A percentile compares a stretch with the other conserved stretches of the same genome.
Evolutionary conservation across 139 green algal species (phyloP).

Genomic region (Coccomyxa sp.): DNA sequence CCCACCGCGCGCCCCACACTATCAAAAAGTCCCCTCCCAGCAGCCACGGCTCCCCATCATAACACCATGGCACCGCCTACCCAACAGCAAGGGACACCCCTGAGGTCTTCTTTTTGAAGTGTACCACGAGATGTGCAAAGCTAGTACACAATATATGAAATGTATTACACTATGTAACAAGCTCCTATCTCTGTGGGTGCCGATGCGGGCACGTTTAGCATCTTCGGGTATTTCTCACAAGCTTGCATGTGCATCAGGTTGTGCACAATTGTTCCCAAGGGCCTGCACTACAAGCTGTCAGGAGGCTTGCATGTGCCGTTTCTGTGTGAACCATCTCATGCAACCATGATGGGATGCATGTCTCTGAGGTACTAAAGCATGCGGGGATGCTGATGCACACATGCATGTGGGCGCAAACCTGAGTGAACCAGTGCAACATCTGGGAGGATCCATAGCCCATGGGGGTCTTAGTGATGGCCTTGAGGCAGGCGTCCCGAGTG

Average conservation of each 20-base stretch:
- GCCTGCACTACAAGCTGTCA: background rate
- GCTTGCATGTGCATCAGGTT: too few relatives aligned
- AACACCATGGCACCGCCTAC: conserved; percentile 23
- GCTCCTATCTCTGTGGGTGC: too few relatives aligned
- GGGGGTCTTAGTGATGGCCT: background rate
- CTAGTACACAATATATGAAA: background rate
- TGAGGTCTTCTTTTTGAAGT: background rate
- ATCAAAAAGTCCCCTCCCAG: conserved; percentile 36
- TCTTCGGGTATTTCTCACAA: too few relatives aligned
- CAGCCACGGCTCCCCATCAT: conserved; percentile 2
- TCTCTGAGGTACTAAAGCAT: background rate
- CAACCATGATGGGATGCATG: background rate
- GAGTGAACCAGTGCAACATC: conserved; percentile 29
- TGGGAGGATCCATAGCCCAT: conserved; percentile 7
- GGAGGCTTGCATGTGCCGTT: background rate
- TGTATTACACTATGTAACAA: too few relatives aligned
- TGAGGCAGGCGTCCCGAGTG: background rate
- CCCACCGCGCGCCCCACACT: conserved; percentile 38
- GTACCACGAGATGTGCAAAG: background rate
- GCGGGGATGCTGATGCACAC: background rate
- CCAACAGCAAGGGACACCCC: background rate
- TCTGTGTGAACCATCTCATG: background rate
- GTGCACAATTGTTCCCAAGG: too few relatives aligned
- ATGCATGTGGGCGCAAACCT: background rate
- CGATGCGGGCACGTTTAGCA: too few relatives aligned